Evolutionary conservation across 306 rosid genomes (phyloP).

Genomic region (Luffa acutangula): DNA sequence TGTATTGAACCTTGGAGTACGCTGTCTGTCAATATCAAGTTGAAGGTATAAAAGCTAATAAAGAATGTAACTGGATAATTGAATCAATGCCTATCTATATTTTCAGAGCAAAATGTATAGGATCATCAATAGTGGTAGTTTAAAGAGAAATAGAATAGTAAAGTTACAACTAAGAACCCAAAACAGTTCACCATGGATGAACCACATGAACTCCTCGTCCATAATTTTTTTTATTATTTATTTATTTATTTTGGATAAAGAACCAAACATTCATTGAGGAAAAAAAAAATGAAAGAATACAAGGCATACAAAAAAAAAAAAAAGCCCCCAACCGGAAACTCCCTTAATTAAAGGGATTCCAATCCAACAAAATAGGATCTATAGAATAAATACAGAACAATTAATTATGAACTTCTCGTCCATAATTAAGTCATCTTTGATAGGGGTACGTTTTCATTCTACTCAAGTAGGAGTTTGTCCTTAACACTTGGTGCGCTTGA

Average conservation of each 20-base stretch:
- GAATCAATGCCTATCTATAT: background rate
- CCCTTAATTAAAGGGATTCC: too few relatives aligned
- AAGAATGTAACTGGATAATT: background rate
- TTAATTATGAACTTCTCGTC: background rate
- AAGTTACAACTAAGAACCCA: background rate
- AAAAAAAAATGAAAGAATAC: too few relatives aligned
- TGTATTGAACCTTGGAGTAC: conserved; percentile 28
- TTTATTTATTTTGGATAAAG: too few relatives aligned
- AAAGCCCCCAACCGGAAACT: too few relatives aligned
- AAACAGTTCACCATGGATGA: background rate
- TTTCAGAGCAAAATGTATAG: background rate
- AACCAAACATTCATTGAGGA: too few relatives aligned
- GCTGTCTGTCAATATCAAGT: conserved; percentile 26
- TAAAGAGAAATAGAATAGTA: background rate
- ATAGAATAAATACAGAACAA: too few relatives aligned
- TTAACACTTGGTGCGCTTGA: background rate
- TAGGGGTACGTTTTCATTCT: background rate
- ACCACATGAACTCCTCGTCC: background rate
- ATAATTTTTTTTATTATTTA: background rate
- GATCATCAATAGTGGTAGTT: background rate
- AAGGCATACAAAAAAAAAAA: too few relatives aligned
- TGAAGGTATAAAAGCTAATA: conserved; percentile 3
- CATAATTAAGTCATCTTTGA: background rate
- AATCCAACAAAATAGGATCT: too few relatives aligned
- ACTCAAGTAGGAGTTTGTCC: background rate